Conservation (phyloP, 2,329 filamentous ascomycete genomes). For the Talaromyces sp. region DNA sequence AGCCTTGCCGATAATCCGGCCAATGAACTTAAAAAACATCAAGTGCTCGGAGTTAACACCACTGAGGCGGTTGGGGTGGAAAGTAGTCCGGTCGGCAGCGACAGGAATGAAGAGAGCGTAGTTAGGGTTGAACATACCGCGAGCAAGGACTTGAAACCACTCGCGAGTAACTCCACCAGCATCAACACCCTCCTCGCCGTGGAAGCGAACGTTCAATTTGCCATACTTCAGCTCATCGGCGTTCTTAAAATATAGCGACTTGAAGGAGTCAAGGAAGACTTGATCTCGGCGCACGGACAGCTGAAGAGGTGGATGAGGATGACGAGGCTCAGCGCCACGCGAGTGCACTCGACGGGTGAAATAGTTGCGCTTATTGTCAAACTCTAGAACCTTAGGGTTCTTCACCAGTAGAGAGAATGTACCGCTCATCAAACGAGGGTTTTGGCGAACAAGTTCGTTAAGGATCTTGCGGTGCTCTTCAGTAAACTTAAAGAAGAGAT, state of each 20-base stretch:
- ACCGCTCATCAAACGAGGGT: slow-evolving; percentile 97
- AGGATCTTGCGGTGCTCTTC: slow-evolving; percentile 97
- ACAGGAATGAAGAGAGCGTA: slow-evolving; percentile 96
- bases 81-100: slow-evolving; percentile 94
- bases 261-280: slow-evolving; percentile 98
- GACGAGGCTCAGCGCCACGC: slow-evolving; percentile 69
- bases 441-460: slow-evolving; percentile 95
- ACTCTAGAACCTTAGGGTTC: slow-evolving; percentile 98
- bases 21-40: slow-evolving; percentile 99
- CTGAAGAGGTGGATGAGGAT: slow-evolving; percentile 76
- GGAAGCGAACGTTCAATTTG: slow-evolving; percentile 96
- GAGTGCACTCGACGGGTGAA: slow-evolving; percentile 92
- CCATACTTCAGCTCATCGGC: slow-evolving; percentile 99
- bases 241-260: slow-evolving; percentile 94
- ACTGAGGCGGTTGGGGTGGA: slow-evolving; percentile 96
- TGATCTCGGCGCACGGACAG: slow-evolving; percentile 89
- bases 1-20: slow-evolving; percentile 96
- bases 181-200: slow-evolving; percentile 95
- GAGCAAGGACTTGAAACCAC: slow-evolving; percentile 97
- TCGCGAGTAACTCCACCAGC: slow-evolving; percentile 96
- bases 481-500: slow-evolving; percentile 94
- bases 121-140: slow-evolving; percentile 98
- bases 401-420: slow-evolving; percentile 95
- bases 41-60: slow-evolving; percentile 93
- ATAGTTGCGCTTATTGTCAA: slow-evolving; percentile 99